Evolutionary conservation across 139 green algal genomes (phyloP).

Genomic region (Micractinium sp.): DNA sequence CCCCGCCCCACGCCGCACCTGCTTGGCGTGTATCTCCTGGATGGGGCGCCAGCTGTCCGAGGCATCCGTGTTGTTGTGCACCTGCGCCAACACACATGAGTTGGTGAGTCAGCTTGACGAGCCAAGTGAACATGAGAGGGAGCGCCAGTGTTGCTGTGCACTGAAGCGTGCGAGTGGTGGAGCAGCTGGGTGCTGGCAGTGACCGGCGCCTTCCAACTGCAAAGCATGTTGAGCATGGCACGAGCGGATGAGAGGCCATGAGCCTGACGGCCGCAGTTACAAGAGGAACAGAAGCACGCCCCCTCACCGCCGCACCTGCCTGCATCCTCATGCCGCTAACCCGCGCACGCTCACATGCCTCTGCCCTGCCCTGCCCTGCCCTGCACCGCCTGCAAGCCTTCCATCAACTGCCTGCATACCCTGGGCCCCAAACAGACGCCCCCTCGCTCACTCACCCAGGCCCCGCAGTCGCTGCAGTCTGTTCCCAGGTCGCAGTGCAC

Average conservation of each 20-base stretch:
- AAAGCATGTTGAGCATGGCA: too few species aligned
- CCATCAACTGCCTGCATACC: neutral
- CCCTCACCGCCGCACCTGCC: neutral
- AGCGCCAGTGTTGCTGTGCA: too few species aligned
- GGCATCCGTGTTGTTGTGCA: slow-evolving; percentile 23
- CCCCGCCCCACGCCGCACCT: slow-evolving; percentile 26
- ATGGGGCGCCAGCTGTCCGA: slow-evolving; percentile 20
- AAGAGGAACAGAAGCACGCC: neutral
- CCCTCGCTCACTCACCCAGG: slow-evolving; percentile 41
- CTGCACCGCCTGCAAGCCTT: neutral
- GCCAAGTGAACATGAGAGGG: too few species aligned
- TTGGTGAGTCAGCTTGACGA: neutral
- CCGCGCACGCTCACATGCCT: too few species aligned
- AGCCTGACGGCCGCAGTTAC: too few species aligned
- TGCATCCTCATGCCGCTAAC: too few species aligned
- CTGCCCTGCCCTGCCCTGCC: too few species aligned
- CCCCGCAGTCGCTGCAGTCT: slow-evolving; percentile 79
- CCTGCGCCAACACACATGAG: neutral
- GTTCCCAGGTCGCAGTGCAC: slow-evolving; percentile 82
- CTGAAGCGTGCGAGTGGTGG: too few species aligned
- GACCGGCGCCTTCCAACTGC: too few species aligned
- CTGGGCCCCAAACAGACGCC: too few species aligned
- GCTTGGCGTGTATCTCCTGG: neutral
- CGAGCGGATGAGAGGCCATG: too few species aligned
- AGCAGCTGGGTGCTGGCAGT: too few species aligned